These are phyloP conservation scores for Lachancea waltii DNA, from an alignment of 805 yeast genomes.

Conservation along the genomic window DNA sequence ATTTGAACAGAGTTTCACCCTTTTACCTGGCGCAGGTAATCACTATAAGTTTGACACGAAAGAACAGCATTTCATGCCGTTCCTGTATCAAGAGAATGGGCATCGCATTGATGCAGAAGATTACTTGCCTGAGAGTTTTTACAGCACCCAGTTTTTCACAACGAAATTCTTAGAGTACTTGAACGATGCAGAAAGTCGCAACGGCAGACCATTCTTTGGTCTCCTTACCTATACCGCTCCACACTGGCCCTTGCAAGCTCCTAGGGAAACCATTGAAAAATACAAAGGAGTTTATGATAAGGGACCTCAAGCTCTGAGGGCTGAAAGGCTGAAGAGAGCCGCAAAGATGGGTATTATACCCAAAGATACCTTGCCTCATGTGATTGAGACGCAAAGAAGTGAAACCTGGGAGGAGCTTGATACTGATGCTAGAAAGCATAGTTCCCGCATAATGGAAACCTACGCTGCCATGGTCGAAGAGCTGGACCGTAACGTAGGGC, in stretches of 20 bases:
- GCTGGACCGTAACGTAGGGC: conserved; percentile 47
- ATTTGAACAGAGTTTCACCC: conserved; percentile 43
- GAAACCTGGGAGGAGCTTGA: conserved; percentile 39
- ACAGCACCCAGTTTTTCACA: conserved; percentile 41
- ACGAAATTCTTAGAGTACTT: conserved; percentile 38
- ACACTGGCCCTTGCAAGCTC: conserved; percentile 64
- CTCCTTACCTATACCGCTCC: conserved; percentile 56
- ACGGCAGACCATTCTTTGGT: conserved; percentile 50
- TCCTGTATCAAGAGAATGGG: conserved; percentile 38
- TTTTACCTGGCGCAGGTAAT: conserved; percentile 54
- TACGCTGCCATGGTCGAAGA: conserved; percentile 63
- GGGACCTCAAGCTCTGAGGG: conserved; percentile 43
- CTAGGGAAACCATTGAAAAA: conserved; percentile 40
- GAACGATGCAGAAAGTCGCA: conserved; percentile 17
- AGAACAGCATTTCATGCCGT: conserved; percentile 35
- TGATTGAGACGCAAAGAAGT: conserved; percentile 37
- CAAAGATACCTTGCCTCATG: conserved; percentile 40
- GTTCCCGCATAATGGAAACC: conserved; percentile 44
- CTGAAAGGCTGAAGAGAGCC: conserved; percentile 36
- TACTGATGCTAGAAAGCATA: conserved; percentile 33
- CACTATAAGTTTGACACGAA: conserved; percentile 42
- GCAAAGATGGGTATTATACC: conserved; percentile 42
- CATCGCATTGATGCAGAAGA: conserved; percentile 32
- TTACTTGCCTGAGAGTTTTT: conserved; percentile 42
- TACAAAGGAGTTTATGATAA: conserved; percentile 42